Base-by-base conservation (phyloP, 352 stramenopile species). In the Blastocystis hominis region DNA sequence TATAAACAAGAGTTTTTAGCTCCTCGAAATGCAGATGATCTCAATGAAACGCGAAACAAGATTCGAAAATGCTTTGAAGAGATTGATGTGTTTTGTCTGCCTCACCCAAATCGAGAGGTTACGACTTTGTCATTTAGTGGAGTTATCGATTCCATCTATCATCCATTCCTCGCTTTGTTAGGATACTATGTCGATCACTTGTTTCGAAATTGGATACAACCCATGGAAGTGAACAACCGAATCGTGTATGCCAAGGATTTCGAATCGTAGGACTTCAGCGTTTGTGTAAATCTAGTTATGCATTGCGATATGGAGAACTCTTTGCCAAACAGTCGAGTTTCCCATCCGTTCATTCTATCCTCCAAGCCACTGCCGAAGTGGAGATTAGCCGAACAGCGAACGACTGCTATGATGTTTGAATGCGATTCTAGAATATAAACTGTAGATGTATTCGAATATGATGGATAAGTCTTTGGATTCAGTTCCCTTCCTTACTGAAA, bases 91-190 rank as follows among this genome's bases (percentile, higher is more conserved):
- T n/a, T n/a, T n/a, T n/a, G n/a, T n/a, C n/a, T n/a, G 98, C 95
- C 95, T 4, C 96, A 98, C 91, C 97, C 97, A 6, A 96, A 96
- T 44, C 94, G 97, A 88, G 92, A 93, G 42, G 96, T 98, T 0
- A 97, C 95, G 34, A 97, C 98, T 89, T 96, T 96, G 66, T 97
- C 96, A 76, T 99, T 97, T 89, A 92, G 97, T 88, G 97, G 97
- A 30, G 93, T 95, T 24, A 93, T 98, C 0, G 90, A 91, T n/a
- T 93, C 94, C 62, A 97, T 99, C 87, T 93, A 98, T 89, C 91
- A 90, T 44, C 92, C 92, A 7, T 99, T 99, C 91, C 88, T 97
- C 63, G 90, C 93, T 86, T 90, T 98, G 47, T 90, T 98, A 38
- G 96, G 97, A 76, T 91, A 93, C 30, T 98, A 98, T 91, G 92